Evolutionary conservation across 768 basidiomycete species (phyloP), one percentile per base, ranked within the genome.

Genomic region (Sporobolomyces roseus): DNA sequence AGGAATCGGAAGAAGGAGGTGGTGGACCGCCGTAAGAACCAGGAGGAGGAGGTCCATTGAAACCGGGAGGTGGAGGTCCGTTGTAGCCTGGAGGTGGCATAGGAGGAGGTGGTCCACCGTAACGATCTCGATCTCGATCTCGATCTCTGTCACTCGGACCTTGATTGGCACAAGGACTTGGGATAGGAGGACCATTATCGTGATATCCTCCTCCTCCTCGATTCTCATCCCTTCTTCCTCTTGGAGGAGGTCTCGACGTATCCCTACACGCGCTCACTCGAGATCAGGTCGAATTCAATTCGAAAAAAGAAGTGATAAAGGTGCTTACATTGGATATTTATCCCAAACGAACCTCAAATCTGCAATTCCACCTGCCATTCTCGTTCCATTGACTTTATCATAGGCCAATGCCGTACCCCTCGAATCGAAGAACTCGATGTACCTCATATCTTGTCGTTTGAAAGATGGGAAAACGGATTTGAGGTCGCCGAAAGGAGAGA

Each of bases 381-480:
- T 84, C 79, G 89, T 86, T 65, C 90, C 87, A 55, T 90, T 84
- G 69, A 96, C 80, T 25, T 86, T 82, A 74, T 96, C 91, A 72
- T 84, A 86, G 0, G 93, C 88, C 29, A 50, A 29, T 13, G 13
- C 56, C 86, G 78, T 72, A 14, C 89, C 91, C 77, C 91, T 81
- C 29, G 85, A 90, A 77, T 99, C 96, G 77, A 87, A 99, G 76
- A 86, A 93, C 77, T 98, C 93, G n/a, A 98, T 88, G 71, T 90
- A 86, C 66, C 90, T 87, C 74, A 91, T 75, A 51, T 74, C 77
- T 66, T 72, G 49, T 64, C 69, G 49, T 71, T 64, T 32, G 66
- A 43, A 63, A 45, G 66, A 72, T 16, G 86, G 82, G 71, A 83
- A 84, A 21, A 97, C 84, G 7, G 83, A 80, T 78, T 94, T 94